Conservation (phyloP, 495 filamentous ascomycete genomes). For the Entonaema liquescens region DNA sequence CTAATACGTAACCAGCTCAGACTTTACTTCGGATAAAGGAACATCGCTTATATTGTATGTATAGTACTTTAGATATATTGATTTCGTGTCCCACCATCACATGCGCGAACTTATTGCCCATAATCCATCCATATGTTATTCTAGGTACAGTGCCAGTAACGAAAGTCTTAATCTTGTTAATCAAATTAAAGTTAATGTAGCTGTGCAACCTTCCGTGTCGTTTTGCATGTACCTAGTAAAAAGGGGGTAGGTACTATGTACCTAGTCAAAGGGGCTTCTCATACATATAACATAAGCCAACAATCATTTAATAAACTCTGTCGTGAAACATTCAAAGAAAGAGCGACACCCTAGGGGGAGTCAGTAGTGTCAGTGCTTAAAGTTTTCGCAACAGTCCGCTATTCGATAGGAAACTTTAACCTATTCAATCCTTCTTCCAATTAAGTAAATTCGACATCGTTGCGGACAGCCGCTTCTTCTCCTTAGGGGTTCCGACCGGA, state of each 20-base stretch:
- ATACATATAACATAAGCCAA: background rate
- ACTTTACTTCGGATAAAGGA: background rate
- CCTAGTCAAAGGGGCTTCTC: too few relatives aligned
- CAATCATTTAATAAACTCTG: conserved; percentile 1
- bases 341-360: background rate
- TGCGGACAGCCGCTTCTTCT: conserved; percentile 37
- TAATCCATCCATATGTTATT: conserved; percentile 23
- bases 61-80: background rate
- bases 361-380: background rate
- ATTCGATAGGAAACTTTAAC: background rate
- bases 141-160: conserved; percentile 28
- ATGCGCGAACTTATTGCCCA: background rate
- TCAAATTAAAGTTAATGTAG: conserved; percentile 5
- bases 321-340: background rate
- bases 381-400: background rate
- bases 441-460: conserved; percentile 39
- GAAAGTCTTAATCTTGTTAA: conserved; percentile 10
- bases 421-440: conserved; percentile 44
- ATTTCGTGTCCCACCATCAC: background rate
- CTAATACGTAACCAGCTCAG: background rate
- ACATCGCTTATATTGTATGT: background rate
- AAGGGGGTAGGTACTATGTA: background rate
- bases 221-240: conserved; percentile 9
- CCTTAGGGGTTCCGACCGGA: conserved; percentile 11
- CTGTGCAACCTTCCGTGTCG: conserved; percentile 4